Evolutionary conservation across 2,329 filamentous ascomycete species (phyloP), one percentile per base, ranked within the genome.

Genomic region (Ceratocystiopsis brevicomis): DNA sequence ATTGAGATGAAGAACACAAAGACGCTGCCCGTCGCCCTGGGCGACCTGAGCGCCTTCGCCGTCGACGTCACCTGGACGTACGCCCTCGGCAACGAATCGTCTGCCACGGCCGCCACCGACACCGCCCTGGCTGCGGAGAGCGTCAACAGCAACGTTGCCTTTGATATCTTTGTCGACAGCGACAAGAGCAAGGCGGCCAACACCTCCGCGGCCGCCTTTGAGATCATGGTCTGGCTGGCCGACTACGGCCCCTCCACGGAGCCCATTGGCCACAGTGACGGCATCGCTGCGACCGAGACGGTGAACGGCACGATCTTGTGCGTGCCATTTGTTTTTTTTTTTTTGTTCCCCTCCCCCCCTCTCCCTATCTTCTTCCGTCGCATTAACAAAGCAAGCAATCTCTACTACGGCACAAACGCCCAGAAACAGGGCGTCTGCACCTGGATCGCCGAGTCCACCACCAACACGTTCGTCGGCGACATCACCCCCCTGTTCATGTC

Each of bases 121-220:
- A 34, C 53, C 1, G 52, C 53, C 0, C 54, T 71, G 13, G 52
- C 47, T 3, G 46, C 54, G 0, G 54, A 56, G n/a, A 47, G 52
- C 0, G 54, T 71, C 46, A 68, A 70, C 50, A 57, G 67, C 54
- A 74, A 74, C 59, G 68, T 75, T 33, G 69, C 69, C 34, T 59
- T 75, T 47, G 71, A 75, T 57, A 69, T 74, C 63, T 75, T 73
- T 55, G 55, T 73, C 43, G 69, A 72, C 48, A 53, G 50, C 21
- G 60, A 69, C 52, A 53, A 61, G 43, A 51, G 48, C 1, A 61
- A 53, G 1, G 57, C 71, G 0, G 46, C 53, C 38, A 54, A 65
- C 53, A 65, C 60, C 37, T 53, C 53, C 1, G 57, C 58, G 5
- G 64, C 71, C 3, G 50, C 52, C 11, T 67, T 63, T 56, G 71